Evolutionary conservation across 2,329 filamentous ascomycete genomes (phyloP), one percentile per base, ranked within the genome.

Genomic region (Huntiella moniliformis): DNA sequence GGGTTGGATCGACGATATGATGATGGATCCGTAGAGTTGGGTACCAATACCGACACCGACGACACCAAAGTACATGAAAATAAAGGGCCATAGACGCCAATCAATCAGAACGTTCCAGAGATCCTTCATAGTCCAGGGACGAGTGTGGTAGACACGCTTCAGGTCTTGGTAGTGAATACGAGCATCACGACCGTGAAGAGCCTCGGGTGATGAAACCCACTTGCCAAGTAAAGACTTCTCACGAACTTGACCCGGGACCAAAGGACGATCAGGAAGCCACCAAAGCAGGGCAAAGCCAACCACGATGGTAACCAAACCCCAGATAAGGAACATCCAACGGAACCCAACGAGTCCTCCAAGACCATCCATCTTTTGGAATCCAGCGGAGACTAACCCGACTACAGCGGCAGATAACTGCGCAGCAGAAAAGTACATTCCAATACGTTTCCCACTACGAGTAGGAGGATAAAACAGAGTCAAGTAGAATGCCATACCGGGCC

Each of bases 401-500:
- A 92, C 85, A 0, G 86, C 82, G 1, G 86, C 86, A 3, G 86
- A 93, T 18, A 94, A 74, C 58, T 94, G 86, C 0, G 84, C 74
- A 1, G 86, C 86, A 2, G 84, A 93, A 58, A 84, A 94, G 64
- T 93, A 94, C 58, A 80, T 74, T 34, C 86, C 86, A 52, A 94
- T 92, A 35, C 86, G 73, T 64, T 91, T 92, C 11, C 82, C 86
- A 1, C 81, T 91, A 10, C 82, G 73, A 4, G 82, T 83, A 0
- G 86, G 85, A 5, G 86, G 86, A 57, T 94, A 94, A 66, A 93
- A 94, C 5, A 93, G 69, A 0, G 86, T 92, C 40, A 94, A 68
- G 57, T 93, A 94, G 60, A 91, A 91, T 7, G 84, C 76, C 86
- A 94, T 93, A 42, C 86, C 86, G 0, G 86, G 86, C 86, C 86